Conservation (phyloP, 2,329 filamentous ascomycete species). For the Apiospora saccharicola region DNA sequence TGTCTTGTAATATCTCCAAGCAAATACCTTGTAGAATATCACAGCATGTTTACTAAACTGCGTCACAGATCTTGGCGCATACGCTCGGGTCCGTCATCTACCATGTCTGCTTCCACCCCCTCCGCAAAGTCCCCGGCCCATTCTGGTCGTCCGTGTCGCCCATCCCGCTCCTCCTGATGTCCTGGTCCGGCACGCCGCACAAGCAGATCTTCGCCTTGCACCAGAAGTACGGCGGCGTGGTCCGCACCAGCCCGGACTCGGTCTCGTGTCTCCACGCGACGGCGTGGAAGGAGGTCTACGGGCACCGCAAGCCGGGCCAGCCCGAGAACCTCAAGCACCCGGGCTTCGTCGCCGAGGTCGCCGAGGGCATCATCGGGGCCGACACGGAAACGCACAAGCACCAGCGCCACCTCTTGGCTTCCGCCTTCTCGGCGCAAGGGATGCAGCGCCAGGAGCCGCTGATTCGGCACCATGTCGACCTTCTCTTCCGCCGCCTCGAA, state of each 20-base stretch:
- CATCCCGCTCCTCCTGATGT: slow-evolving; percentile 19
- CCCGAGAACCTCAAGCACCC: slow-evolving; percentile 17
- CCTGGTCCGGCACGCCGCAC: slow-evolving; percentile 16
- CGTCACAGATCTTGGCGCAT: not conserved
- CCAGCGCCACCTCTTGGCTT: slow-evolving; percentile 10
- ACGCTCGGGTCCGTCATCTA: slow-evolving; percentile 6
- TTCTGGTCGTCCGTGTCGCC: not conserved
- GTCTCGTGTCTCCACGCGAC: slow-evolving; percentile 12
- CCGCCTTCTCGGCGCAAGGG: slow-evolving; percentile 20
- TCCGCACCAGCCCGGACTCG: slow-evolving; percentile 20
- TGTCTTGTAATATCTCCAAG: not conserved
- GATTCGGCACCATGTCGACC: slow-evolving; percentile 22
- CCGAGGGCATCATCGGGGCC: slow-evolving; percentile 19
- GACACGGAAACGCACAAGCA: slow-evolving; percentile 13
- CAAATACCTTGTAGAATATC: no score
- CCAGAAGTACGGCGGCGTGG: slow-evolving; percentile 16
- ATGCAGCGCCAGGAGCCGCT: slow-evolving; percentile 21
- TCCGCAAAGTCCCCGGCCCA: slow-evolving; percentile 8
- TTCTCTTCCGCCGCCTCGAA: not conserved
- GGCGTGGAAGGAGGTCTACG: slow-evolving; percentile 15
- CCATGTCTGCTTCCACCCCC: slow-evolving; percentile 12
- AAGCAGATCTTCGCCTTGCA: slow-evolving; percentile 19
- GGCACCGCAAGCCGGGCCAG: slow-evolving; percentile 12
- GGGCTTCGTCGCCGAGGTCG: slow-evolving; percentile 16
- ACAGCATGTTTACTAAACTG: no score